Base-by-base conservation (phyloP, 148 eudicot genomes). In the Spergularia marina region DNA sequence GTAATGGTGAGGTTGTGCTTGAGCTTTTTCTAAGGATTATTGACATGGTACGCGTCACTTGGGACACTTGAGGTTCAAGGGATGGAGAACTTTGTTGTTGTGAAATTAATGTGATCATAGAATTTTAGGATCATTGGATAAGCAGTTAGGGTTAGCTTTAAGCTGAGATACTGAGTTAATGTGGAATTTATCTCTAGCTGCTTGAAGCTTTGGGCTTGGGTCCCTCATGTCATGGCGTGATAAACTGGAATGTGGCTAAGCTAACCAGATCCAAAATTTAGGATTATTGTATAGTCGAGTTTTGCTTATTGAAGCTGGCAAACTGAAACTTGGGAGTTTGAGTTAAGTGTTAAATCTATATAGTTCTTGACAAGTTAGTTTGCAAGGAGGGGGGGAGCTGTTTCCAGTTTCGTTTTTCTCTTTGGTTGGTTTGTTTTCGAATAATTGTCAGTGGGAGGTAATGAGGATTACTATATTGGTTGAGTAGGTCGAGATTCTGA, bases 121-220 rank as follows among this genome's bases (percentile, higher is more conserved):
- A 9, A 57, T n/a, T 18, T 57, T 17, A 57, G 7, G 61, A 7
- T 57, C 61, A 17, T 57, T 8, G 23, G 61, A 57, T 56, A 56
- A 56, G 59, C 59, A 56, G 16, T 56, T 13, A 5, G 59, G n/a
- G 59, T 20, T 56, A 7, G 18, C n/a, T 56, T 56, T 56, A 56
- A 53, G 55, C n/a, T 57, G 25, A n/a, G 63, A 17, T 52, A 21
- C 65, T 36, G 30, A 25, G 54, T 12, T 65, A 54, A 51, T 51
- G 6, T 41, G 44, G 6, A 5, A 36, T 11, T 14, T 6, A 25
- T 62, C 62, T 7, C 16, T 60, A 5, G 58, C 44, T 55, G 34
- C 18, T 39, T 51, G 34, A 74, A 51, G 41, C 4, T 15, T 47
- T 60, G 76, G 44, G 16, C 53, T 64, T 36, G 70, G 65, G 71